Evolutionary conservation across 257 asterid genomes (phyloP).

Genomic region (Craterostigma plantagineum): DNA sequence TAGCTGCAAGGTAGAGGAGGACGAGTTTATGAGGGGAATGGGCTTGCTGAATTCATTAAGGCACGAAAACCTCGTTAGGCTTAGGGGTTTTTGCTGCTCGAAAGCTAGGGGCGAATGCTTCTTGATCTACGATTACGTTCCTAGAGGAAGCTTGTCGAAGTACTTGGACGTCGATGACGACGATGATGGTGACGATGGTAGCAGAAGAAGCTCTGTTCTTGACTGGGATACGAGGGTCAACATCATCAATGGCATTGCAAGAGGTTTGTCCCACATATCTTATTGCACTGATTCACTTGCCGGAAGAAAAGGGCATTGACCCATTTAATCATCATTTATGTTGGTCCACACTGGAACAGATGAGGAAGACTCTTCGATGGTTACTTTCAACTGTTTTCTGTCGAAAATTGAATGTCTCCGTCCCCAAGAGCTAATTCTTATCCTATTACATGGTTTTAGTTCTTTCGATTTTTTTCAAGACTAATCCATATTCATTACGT

Average conservation of each 20-base stretch:
- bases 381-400: too few species aligned
- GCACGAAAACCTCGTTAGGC: constrained; percentile 56
- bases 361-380: too few species aligned
- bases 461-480: neutral
- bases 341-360: too few species aligned
- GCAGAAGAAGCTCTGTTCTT: constrained; percentile 16
- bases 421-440: too few species aligned
- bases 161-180: constrained; percentile 47
- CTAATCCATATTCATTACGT: neutral
- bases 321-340: too few species aligned
- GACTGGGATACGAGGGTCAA: constrained; percentile 70
- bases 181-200: constrained; percentile 7
- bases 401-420: too few species aligned
- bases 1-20: constrained; percentile 69
- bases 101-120: constrained; percentile 84
- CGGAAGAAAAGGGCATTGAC: too few species aligned
- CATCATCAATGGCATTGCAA: constrained; percentile 70
- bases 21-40: constrained; percentile 62
- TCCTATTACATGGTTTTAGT: neutral
- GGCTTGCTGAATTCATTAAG: constrained; percentile 46
- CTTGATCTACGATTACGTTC: constrained; percentile 56
- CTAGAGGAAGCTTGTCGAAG: constrained; percentile 43
- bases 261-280: constrained; percentile 26
- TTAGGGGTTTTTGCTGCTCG: constrained; percentile 79
- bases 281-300: too few species aligned